Evolutionary conservation across 192 early-diverging fungal species (phyloP).

Genomic region (Linnemannia exigua): DNA sequence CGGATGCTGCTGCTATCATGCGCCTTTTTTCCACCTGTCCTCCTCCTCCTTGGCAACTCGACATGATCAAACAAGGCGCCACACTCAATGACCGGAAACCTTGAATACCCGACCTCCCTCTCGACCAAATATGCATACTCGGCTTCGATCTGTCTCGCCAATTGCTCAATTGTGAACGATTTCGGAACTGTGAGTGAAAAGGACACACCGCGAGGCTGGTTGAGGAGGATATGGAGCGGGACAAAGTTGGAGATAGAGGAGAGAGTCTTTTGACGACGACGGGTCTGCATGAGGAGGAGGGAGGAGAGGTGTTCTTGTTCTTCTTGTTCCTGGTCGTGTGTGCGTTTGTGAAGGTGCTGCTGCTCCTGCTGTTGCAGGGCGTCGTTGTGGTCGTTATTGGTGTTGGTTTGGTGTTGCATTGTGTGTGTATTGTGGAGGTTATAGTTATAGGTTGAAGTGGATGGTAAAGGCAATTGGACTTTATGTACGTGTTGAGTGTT

Average conservation of each 20-base stretch:
- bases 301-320: not conserved
- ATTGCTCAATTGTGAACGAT: conserved; percentile 71
- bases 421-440: not conserved
- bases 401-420: conserved; percentile 23
- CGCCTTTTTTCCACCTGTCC: not conserved
- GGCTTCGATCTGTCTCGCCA: conserved; percentile 78
- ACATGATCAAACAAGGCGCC: conserved; percentile 62
- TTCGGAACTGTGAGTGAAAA: conserved; percentile 69
- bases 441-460: not conserved
- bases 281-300: conserved; percentile 18
- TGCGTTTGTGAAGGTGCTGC: conserved; percentile 27
- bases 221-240: conserved; percentile 64
- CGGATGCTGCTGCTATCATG: not conserved
- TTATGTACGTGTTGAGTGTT: not conserved
- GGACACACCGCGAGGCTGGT: conserved; percentile 34
- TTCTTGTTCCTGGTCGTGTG: not conserved
- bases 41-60: conserved; percentile 8
- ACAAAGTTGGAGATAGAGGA: conserved; percentile 60
- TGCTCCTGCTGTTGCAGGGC: not conserved
- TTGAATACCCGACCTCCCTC: conserved; percentile 38
- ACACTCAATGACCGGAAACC: conserved; percentile 54
- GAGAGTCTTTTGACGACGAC: conserved; percentile 50
- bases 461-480: not conserved
- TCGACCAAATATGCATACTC: conserved; percentile 70
- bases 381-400: not conserved